phyloP scores from a whole-genome alignment of 2,329 filamentous ascomycete genomes.

The Rhinocladiella mackenziei region DNA sequence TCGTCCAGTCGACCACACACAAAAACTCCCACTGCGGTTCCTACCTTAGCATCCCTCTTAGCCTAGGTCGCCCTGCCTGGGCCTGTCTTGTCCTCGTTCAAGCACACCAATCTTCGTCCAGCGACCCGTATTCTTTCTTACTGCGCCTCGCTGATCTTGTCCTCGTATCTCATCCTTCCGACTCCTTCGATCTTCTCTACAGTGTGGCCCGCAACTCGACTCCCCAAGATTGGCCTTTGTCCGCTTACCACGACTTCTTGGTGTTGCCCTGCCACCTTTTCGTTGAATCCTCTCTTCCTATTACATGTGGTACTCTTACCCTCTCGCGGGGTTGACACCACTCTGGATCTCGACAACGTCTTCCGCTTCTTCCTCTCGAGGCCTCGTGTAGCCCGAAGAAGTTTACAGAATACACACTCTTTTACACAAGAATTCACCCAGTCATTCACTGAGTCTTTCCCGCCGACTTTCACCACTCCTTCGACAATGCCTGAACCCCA shows the following conservation, averaged over 20 bases:
- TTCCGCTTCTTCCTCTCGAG: slow-evolving; percentile 16
- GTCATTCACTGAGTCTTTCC: slow-evolving; percentile 4
- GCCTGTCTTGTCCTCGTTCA: too few species aligned
- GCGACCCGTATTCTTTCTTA: background rate
- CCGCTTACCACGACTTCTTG: slow-evolving; percentile 1
- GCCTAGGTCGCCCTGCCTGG: background rate
- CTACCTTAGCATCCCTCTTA: background rate
- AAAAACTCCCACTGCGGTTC: background rate
- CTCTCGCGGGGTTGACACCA: slow-evolving; percentile 21
- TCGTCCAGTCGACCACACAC: too few species aligned
- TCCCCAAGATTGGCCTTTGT: slow-evolving; percentile 6
- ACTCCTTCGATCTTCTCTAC: slow-evolving; percentile 7
- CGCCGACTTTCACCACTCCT: slow-evolving; percentile 11
- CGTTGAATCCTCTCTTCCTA: slow-evolving; percentile 11
- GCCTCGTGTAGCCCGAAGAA: slow-evolving; percentile 21
- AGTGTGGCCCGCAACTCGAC: too few species aligned
- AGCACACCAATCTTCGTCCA: too few species aligned
- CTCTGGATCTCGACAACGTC: slow-evolving; percentile 18
- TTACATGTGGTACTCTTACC: slow-evolving; percentile 24
- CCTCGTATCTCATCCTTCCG: slow-evolving; percentile 15
- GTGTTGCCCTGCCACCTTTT: slow-evolving; percentile 18
- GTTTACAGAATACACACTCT: slow-evolving; percentile 9
- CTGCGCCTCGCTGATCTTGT: slow-evolving; percentile 18
- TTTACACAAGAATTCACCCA: slow-evolving; percentile 11
- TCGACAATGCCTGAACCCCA: slow-evolving; percentile 12